Evolutionary conservation across 2,329 filamentous ascomycete species (phyloP).

Genomic region (Aspergillus sp.): DNA sequence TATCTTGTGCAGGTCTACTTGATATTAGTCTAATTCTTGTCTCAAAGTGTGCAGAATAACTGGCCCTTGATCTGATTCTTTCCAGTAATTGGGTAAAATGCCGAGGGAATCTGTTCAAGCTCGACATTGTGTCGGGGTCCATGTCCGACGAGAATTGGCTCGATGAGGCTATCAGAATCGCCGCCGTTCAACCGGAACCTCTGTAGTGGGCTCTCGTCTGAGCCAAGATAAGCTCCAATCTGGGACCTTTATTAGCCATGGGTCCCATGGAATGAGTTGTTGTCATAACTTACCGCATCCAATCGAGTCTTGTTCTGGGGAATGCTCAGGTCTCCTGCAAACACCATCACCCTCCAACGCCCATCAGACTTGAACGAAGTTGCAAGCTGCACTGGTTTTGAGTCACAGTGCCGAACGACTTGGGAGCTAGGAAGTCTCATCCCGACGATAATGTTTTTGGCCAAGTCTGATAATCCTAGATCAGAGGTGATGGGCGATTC

Average conservation of each 20-base stretch:
- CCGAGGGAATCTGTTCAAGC: slow-evolving; percentile 54
- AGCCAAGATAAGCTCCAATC: slow-evolving; percentile 44
- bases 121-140: slow-evolving; percentile 51
- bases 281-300: slow-evolving; percentile 34
- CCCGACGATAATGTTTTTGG: slow-evolving; percentile 42
- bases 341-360: slow-evolving; percentile 53
- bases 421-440: slow-evolving; percentile 56
- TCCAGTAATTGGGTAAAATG: slow-evolving; percentile 58
- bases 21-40: background rate
- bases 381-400: slow-evolving; percentile 55
- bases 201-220: slow-evolving; percentile 41
- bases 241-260: slow-evolving; percentile 18
- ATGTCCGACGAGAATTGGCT: slow-evolving; percentile 55
- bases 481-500: slow-evolving; percentile 49
- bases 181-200: slow-evolving; percentile 44
- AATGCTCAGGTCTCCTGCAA: slow-evolving; percentile 45
- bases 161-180: slow-evolving; percentile 58
- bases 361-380: slow-evolving; percentile 53
- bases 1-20: slow-evolving; percentile 57
- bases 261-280: background rate
- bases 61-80: slow-evolving; percentile 57
- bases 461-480: slow-evolving; percentile 35
- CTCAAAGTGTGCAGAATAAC: slow-evolving; percentile 1
- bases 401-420: slow-evolving; percentile 61
- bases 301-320: slow-evolving; percentile 30